These are phyloP conservation scores for Drechslerella stenobrocha DNA, from an alignment of 2,329 filamentous ascomycete species.

Conservation along the genomic window DNA sequence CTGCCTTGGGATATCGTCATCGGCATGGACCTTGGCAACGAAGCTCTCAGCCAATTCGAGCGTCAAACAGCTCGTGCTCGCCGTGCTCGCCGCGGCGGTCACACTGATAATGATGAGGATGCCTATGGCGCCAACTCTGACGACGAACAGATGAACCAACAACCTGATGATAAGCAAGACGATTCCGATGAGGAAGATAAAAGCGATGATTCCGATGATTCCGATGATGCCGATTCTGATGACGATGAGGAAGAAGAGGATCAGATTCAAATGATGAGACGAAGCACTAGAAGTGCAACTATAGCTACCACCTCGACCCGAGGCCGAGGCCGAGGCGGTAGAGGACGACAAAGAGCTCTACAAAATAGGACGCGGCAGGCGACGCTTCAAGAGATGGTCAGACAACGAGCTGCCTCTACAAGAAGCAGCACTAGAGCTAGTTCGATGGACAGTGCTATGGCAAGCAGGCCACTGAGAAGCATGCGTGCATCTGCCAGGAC, in stretches of 20 bases:
- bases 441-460: background rate
- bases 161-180: background rate
- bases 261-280: slow-evolving; percentile 6
- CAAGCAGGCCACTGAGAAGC: slow-evolving; percentile 15
- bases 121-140: slow-evolving; percentile 3
- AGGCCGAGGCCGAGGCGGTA: background rate
- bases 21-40: slow-evolving; percentile 33
- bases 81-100: slow-evolving; percentile 5
- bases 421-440: background rate
- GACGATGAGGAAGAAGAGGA: slow-evolving; percentile 11
- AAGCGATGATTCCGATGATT: background rate
- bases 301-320: too few relatives aligned
- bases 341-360: slow-evolving; percentile 2
- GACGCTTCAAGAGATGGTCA: slow-evolving; percentile 12
- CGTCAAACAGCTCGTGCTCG: slow-evolving; percentile 5
- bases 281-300: slow-evolving; percentile 25
- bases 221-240: background rate
- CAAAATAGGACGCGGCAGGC: slow-evolving; percentile 16
- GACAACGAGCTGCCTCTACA: background rate
- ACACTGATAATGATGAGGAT: slow-evolving; percentile 12
- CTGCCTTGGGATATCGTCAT: slow-evolving; percentile 34
- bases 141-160: background rate
- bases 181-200: slow-evolving; percentile 24
- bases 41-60: slow-evolving; percentile 29
- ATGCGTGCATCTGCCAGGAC: slow-evolving; percentile 20